These are phyloP conservation scores for Pleurotus platypus DNA, from an alignment of 768 basidiomycete species.

Conservation along the genomic window DNA sequence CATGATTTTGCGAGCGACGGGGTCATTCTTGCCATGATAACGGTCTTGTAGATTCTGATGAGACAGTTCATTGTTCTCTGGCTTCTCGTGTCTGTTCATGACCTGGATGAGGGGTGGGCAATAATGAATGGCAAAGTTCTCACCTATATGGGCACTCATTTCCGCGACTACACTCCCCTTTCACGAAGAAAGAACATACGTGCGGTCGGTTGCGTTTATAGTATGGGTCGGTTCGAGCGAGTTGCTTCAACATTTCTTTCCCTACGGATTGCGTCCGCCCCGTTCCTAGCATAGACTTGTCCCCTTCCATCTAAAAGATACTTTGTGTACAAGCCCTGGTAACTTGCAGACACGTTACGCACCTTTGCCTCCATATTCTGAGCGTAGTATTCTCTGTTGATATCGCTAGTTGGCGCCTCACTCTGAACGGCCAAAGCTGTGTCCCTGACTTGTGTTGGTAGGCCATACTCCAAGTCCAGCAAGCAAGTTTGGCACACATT, in stretches of 20 bases:
- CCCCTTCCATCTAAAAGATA: constrained; percentile 57
- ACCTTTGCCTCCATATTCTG: constrained; percentile 90
- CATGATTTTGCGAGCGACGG: constrained; percentile 91
- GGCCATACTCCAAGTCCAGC: constrained; percentile 91
- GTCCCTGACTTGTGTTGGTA: constrained; percentile 96
- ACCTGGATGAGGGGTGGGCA: background rate
- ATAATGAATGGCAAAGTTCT: too few relatives aligned
- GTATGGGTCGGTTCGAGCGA: constrained; percentile 94
- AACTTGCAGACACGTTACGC: constrained; percentile 17
- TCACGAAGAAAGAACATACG: constrained; percentile 91
- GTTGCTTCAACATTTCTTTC: constrained; percentile 94
- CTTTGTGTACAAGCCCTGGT: background rate
- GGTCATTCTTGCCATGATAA: constrained; percentile 90
- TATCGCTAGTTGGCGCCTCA: constrained; percentile 93
- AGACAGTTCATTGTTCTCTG: constrained; percentile 74
- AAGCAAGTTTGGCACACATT: constrained; percentile 98
- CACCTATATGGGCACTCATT: constrained; percentile 78
- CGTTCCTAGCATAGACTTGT: constrained; percentile 62
- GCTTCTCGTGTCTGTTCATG: constrained; percentile 78
- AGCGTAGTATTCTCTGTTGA: constrained; percentile 94
- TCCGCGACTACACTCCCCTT: constrained; percentile 93
- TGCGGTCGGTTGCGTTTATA: constrained; percentile 97
- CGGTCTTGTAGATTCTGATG: constrained; percentile 95
- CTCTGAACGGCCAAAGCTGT: constrained; percentile 84
- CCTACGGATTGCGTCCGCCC: constrained; percentile 71